Evolutionary conservation across 805 yeast genomes (phyloP).

Genomic region (Priceomyces melissophilus): DNA sequence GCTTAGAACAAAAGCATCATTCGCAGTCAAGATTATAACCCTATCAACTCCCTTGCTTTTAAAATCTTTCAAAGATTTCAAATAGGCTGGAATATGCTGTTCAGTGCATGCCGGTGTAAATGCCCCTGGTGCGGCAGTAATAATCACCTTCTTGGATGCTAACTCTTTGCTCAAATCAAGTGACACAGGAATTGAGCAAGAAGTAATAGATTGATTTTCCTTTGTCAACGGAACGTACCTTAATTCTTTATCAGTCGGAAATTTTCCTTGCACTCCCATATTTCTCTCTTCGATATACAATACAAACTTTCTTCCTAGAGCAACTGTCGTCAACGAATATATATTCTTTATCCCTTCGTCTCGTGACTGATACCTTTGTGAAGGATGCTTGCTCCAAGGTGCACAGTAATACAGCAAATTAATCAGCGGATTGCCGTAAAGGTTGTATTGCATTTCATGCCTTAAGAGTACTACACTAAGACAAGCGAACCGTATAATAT

Average conservation of each 20-base stretch:
- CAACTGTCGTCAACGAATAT: too few relatives aligned
- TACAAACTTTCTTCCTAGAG: too few relatives aligned
- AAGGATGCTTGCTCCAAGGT: too few relatives aligned
- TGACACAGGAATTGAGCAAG: slow-evolving; percentile 37
- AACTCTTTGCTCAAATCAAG: slow-evolving; percentile 31
- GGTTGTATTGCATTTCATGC: too few relatives aligned
- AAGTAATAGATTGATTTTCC: slow-evolving; percentile 30
- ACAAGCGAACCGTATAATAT: too few relatives aligned
- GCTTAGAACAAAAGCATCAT: slow-evolving; percentile 66
- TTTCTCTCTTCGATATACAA: neutral
- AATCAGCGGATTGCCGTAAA: slow-evolving; percentile 1
- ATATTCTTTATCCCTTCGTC: too few relatives aligned
- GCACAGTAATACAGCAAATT: neutral
- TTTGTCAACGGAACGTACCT: slow-evolving; percentile 42
- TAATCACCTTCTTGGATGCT: slow-evolving; percentile 53
- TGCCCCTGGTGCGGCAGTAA: slow-evolving; percentile 83
- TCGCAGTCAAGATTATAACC: slow-evolving; percentile 60
- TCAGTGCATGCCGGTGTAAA: slow-evolving; percentile 81
- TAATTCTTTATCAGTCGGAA: slow-evolving; percentile 35
- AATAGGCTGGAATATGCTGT: slow-evolving; percentile 68
- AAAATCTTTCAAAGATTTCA: slow-evolving; percentile 48
- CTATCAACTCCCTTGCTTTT: slow-evolving; percentile 59
- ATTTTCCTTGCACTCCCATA: slow-evolving; percentile 11
- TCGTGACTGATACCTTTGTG: too few relatives aligned
- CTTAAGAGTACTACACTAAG: too few relatives aligned